phyloP scores from a whole-genome alignment of 345 rosid species.

The Euphorbia peplus region DNA sequence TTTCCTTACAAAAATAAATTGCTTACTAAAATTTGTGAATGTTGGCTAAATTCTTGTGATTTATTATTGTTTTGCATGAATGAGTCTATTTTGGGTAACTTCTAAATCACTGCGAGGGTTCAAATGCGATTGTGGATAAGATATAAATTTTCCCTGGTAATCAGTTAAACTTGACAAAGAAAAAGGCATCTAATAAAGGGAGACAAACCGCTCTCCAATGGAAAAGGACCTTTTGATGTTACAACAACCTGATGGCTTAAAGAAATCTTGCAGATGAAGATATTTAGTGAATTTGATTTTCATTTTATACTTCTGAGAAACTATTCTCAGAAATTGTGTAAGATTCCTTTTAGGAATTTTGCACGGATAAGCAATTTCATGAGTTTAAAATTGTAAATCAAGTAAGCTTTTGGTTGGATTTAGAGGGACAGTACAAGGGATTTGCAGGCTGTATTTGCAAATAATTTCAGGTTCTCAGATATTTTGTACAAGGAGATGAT shows the following conservation, averaged over 20 bases:
- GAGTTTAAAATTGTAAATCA: not conserved
- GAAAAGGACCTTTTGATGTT: not conserved
- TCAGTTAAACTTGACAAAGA: not conserved
- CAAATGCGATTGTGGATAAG: not conserved
- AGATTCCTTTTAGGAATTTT: not conserved
- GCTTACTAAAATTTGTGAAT: not conserved
- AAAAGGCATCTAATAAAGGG: not conserved
- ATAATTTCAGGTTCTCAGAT: not conserved
- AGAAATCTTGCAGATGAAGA: not conserved
- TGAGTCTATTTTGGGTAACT: not conserved
- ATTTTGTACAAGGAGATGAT: not conserved
- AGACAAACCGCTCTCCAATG: not conserved
- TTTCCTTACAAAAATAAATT: not conserved
- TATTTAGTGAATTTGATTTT: not conserved
- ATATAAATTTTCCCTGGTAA: not conserved
- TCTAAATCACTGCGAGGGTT: not conserved
- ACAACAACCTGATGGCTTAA: not conserved
- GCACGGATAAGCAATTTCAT: not conserved
- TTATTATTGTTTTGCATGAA: not conserved
- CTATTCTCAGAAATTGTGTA: not conserved
- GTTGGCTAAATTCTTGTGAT: not conserved
- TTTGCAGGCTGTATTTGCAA: not conserved
- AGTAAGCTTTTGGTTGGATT: not conserved
- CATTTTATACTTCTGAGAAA: not conserved
- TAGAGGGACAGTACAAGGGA: not conserved